Base-by-base conservation (phyloP, 768 basidiomycete species). In the Amanita polypyramis region DNA sequence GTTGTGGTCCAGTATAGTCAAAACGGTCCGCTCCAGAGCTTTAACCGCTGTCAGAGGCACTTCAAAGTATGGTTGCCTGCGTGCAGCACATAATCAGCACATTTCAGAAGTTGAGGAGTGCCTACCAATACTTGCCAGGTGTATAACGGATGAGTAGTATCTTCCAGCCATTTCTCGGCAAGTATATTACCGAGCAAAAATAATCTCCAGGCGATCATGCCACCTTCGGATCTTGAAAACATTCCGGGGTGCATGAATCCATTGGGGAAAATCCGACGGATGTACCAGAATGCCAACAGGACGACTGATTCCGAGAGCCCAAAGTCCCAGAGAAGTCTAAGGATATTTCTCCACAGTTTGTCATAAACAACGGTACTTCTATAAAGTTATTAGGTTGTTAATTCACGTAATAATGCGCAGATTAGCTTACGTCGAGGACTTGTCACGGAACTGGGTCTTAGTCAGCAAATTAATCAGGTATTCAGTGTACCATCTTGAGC, bases 161-260 rank as follows among this genome's bases (percentile, higher is more conserved):
- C 80, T 47, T 79, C 74, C 43, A 81, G 51, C 77, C 78, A 80
- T 62, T 80, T 82, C 54, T 74, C 75, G 10, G 80, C 79, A 30
- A 82, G 58, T 64, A 77, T 76, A 32, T 72, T 69, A 45, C 71
- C 69, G 30, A 81, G 59, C 4, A 78, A 55, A 54, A 79, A 78
- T 29, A 66, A 62, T 51, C 77, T 67, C 33, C 66, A 67, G 40
- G 74, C 74, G 40, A 70, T 42, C 12, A 38, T 33, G n/a, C 47
- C 38, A 19, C 47, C 47, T 35, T 49, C 47, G 39, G 32, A 34
- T 17, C 32, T 34, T 49, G 47, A 15, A 25, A 49, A 49, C 39
- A 49, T 42, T 30, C 21, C 40, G 11, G 47, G 30, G 33, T 49
- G 39, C 47, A 49, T 42, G 52, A 64, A 52, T 9, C 60, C 58